Conservation (phyloP, 2,329 filamentous ascomycete species). For the Ophiostoma australiae region DNA sequence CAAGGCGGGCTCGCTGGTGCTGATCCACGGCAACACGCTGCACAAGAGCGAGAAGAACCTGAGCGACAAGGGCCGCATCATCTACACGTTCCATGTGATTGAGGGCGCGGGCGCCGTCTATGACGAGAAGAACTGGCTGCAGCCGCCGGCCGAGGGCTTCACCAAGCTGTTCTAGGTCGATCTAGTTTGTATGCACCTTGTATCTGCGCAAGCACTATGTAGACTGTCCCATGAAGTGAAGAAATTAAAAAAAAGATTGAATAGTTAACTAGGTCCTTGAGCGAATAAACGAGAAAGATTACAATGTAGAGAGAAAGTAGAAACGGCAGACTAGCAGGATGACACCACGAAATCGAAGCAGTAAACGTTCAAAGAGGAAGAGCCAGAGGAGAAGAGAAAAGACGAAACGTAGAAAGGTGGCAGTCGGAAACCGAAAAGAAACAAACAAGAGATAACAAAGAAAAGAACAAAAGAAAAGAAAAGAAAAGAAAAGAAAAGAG, state of each 20-base stretch:
- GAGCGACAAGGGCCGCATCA: constrained; percentile 80
- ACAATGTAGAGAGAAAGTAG: constrained; percentile 27
- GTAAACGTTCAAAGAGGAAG: not conserved
- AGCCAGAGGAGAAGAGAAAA: not conserved
- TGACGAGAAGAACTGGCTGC: constrained; percentile 87
- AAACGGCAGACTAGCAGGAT: not conserved
- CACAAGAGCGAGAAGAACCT: constrained; percentile 95
- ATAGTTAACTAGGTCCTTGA: not conserved
- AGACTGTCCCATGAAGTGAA: not conserved
- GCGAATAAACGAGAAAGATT: not conserved
- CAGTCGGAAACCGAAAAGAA: not conserved
- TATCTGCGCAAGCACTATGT: not conserved
- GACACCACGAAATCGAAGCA: too few relatives aligned
- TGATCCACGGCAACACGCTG: constrained; percentile 92
- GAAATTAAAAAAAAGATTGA: not conserved
- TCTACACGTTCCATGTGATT: constrained; percentile 97
- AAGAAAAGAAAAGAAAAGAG: constrained; percentile 7
- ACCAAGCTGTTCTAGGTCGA: constrained; percentile 52
- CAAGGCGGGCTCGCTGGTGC: constrained; percentile 80
- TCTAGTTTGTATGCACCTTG: too few relatives aligned
- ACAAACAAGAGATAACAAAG: not conserved
- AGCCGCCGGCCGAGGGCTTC: constrained; percentile 76
- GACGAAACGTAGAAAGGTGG: not conserved
- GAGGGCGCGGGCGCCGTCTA: constrained; percentile 66
- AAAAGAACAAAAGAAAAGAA: not conserved